These are phyloP conservation scores for Yarrowia sp. DNA, from an alignment of 805 yeast species.

Conservation along the genomic window DNA sequence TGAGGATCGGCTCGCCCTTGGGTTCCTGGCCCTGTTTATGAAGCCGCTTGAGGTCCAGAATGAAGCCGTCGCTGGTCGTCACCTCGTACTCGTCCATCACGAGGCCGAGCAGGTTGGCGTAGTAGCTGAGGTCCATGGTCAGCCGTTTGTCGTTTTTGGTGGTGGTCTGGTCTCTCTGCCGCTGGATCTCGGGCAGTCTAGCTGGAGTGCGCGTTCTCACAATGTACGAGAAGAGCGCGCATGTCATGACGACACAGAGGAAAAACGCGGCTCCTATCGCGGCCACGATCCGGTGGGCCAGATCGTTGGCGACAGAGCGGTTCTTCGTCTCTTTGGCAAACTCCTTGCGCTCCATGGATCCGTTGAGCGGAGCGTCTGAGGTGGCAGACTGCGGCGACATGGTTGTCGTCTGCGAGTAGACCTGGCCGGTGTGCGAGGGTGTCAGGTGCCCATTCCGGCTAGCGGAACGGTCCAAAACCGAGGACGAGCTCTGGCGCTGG, in stretches of 20 bases:
- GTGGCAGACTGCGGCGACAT: conserved; percentile 10
- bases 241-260: conserved; percentile 21
- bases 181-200: conserved; percentile 31
- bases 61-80: conserved; percentile 76
- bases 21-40: conserved; percentile 43
- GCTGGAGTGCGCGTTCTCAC: neutral
- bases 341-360: neutral
- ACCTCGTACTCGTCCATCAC: conserved; percentile 58
- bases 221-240: conserved; percentile 8
- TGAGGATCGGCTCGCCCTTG: conserved; percentile 54
- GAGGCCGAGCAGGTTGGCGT: conserved; percentile 60
- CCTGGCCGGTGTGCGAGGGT: neutral
- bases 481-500: conserved; percentile 31
- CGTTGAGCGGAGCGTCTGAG: neutral
- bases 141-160: conserved; percentile 41
- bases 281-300: neutral
- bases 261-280: conserved; percentile 7
- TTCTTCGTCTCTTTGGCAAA: neutral
- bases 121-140: conserved; percentile 61
- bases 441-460: conserved; percentile 19
- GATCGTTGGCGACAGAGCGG: neutral
- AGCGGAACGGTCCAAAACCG: conserved; percentile 30
- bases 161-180: conserved; percentile 32
- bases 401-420: neutral
- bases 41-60: conserved; percentile 62